Evolutionary conservation across 2,329 filamentous ascomycete species (phyloP).

Genomic region (Sporothrix inflata): DNA sequence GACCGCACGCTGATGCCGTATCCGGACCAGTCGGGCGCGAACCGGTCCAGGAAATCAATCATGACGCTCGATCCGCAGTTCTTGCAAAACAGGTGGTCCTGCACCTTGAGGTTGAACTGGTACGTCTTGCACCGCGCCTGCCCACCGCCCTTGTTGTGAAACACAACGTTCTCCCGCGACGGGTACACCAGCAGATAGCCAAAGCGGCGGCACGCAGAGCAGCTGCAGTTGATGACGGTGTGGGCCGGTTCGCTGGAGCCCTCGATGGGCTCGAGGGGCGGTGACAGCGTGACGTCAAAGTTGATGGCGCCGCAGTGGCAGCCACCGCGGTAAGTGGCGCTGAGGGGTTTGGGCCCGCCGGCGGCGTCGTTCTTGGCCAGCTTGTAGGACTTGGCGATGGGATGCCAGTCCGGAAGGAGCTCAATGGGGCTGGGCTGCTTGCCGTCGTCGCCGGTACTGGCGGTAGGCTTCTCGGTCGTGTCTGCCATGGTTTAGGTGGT

Average conservation of each 20-base stretch:
- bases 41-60: constrained; percentile 48
- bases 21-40: constrained; percentile 35
- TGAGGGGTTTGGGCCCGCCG: neutral
- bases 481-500: neutral
- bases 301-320: constrained; percentile 59
- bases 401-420: constrained; percentile 20
- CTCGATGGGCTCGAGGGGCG: constrained; percentile 53
- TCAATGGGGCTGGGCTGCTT: neutral
- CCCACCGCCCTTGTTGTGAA: constrained; percentile 44
- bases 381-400: neutral
- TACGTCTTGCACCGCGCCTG: constrained; percentile 44
- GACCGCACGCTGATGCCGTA: constrained; percentile 48
- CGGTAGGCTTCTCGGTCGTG: neutral
- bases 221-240: constrained; percentile 55
- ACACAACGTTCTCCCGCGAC: constrained; percentile 45
- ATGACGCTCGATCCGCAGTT: constrained; percentile 52
- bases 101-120: constrained; percentile 52
- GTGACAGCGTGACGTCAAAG: constrained; percentile 53
- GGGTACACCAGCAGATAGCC: constrained; percentile 57
- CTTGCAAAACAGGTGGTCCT: constrained; percentile 54
- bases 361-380: neutral
- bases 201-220: constrained; percentile 55
- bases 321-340: constrained; percentile 50
- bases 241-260: constrained; percentile 51
- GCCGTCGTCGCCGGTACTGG: neutral